Percentiles rank a stretch among this genome's conserved stretches.
These are phyloP conservation scores for Corallochytrium limacisporum DNA, from an alignment of 78 protist species.

Conservation along the genomic window DNA sequence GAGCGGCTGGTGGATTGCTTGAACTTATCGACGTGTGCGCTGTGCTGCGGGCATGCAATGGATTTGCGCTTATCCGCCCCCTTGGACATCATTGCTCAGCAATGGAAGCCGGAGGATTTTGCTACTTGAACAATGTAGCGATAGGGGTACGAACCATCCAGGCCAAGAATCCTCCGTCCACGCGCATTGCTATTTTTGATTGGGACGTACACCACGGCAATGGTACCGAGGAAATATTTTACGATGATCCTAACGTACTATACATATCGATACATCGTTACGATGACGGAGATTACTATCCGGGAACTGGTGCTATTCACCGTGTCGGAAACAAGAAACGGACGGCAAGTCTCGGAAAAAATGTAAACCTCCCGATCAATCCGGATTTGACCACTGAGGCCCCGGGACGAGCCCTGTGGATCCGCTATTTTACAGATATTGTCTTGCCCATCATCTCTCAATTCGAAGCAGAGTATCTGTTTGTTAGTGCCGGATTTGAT, in stretches of 20 bases:
- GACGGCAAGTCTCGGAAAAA: neutral
- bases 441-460: constrained; percentile 19
- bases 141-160: neutral
- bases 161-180: neutral
- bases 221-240: constrained; percentile 40
- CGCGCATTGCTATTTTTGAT: neutral
- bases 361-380: constrained; percentile 10
- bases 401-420: no score
- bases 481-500: constrained; percentile 50
- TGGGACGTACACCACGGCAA: constrained; percentile 34
- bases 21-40: neutral
- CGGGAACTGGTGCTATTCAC: neutral
- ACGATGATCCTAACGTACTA: constrained; percentile 11
- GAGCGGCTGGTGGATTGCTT: neutral
- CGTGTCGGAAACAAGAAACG: neutral
- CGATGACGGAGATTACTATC: neutral
- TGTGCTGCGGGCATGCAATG: neutral
- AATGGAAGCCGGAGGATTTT: neutral
- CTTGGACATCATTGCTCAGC: constrained; percentile 12
- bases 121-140: constrained; percentile 5
- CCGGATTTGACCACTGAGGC: constrained; percentile 28
- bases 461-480: constrained; percentile 31
- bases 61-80: constrained; percentile 14
- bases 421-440: constrained; percentile 10
- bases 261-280: constrained; percentile 28